A percentile compares a stretch with the other conserved stretches of the same genome.
phyloP scores from a whole-genome alignment of 2,329 filamentous ascomycete species.

The Sporothrix pallida region DNA sequence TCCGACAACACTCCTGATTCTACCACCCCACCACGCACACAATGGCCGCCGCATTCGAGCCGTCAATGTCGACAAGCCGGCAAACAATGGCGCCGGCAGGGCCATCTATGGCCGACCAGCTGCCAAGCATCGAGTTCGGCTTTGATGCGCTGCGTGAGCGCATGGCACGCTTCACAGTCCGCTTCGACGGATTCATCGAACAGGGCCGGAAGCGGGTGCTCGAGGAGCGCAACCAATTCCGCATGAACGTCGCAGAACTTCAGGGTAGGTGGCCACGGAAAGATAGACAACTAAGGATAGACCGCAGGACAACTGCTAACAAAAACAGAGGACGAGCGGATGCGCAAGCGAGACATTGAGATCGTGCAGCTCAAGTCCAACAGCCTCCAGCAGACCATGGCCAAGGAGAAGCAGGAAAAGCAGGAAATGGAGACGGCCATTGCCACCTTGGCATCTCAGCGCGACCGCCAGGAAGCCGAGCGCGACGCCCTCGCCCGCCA shows the following conservation, averaged over 20 bases:
- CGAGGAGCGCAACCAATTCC: constrained; percentile 93
- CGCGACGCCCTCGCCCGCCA: constrained; percentile 65
- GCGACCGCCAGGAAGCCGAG: constrained; percentile 63
- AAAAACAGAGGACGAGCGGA: constrained; percentile 80
- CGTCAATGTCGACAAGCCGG: constrained; percentile 70
- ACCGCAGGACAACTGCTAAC: constrained; percentile 23
- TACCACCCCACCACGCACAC: neutral
- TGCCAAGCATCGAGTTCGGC: constrained; percentile 91
- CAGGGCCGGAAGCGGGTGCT: constrained; percentile 85
- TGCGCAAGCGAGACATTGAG: constrained; percentile 86
- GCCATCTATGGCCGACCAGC: constrained; percentile 70
- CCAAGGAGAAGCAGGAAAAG: constrained; percentile 77
- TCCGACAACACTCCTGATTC: neutral
- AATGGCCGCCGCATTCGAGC: constrained; percentile 69
- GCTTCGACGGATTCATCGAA: constrained; percentile 94
- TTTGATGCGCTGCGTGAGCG: constrained; percentile 94
- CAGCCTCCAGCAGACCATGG: constrained; percentile 74
- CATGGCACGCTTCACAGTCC: constrained; percentile 89
- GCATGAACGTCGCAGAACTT: constrained; percentile 85
- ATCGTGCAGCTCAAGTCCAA: constrained; percentile 75
- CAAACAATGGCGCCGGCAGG: constrained; percentile 63
- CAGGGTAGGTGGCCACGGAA: constrained; percentile 65
- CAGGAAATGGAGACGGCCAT: constrained; percentile 74
- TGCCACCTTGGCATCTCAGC: constrained; percentile 62
- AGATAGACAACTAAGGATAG: too few species aligned